Evolutionary conservation across 345 rosid genomes (phyloP).

Genomic region (Linum tenue): DNA sequence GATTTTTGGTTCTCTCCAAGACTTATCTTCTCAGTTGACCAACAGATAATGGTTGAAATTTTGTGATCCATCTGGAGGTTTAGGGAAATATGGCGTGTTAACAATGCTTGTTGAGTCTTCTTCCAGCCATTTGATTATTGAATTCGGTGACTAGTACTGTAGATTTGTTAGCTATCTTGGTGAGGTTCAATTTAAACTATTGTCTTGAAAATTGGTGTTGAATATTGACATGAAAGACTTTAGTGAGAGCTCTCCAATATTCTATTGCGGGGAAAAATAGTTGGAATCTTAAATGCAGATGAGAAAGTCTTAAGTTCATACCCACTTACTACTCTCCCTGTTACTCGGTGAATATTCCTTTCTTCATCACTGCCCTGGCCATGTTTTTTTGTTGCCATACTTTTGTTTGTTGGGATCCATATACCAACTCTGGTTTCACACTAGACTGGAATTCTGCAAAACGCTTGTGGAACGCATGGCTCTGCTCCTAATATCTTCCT

Average conservation of each 20-base stretch:
- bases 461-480: background rate
- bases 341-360: background rate
- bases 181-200: background rate
- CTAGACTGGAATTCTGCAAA: background rate
- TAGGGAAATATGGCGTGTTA: background rate
- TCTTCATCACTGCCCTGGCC: no score
- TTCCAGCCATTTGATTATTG: background rate
- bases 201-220: background rate
- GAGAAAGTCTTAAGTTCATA: background rate
- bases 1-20: no score
- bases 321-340: background rate
- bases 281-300: background rate
- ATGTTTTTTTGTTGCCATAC: no score
- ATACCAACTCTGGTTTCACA: no score
- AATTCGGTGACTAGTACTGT: background rate
- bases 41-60: background rate
- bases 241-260: background rate
- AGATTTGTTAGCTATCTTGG: background rate
- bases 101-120: background rate
- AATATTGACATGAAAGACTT: background rate
- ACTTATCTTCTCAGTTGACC: no score
- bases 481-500: no score
- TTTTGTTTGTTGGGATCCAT: no score
- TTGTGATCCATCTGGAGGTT: background rate
- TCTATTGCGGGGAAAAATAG: background rate